phyloP scores from a whole-genome alignment of 2,329 filamentous ascomycete genomes.

The Aspergillus caelatus region DNA sequence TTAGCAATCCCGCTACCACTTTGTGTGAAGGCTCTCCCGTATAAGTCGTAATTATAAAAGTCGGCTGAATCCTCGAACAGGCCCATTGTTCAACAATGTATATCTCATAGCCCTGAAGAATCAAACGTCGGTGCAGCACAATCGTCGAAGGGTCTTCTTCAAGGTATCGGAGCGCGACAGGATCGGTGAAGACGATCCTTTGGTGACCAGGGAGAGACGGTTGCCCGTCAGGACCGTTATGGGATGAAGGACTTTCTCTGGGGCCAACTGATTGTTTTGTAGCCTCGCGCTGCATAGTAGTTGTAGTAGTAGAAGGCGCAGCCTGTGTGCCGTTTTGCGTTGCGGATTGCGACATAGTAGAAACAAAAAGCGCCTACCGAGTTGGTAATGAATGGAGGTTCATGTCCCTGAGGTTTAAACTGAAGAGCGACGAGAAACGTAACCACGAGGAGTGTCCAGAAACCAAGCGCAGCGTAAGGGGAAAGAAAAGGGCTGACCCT shows the following conservation, averaged over 20 bases:
- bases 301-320: constrained; percentile 21
- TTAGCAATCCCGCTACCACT: constrained; percentile 78
- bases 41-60: constrained; percentile 88
- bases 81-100: constrained; percentile 98
- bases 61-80: constrained; percentile 86
- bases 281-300: constrained; percentile 30
- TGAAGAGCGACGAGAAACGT: neutral
- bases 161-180: constrained; percentile 72
- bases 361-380: constrained; percentile 15
- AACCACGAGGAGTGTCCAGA: constrained; percentile 7
- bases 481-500: constrained; percentile 28
- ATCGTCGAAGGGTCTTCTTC: constrained; percentile 79
- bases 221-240: constrained; percentile 19
- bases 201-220: constrained; percentile 47
- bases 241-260: constrained; percentile 25
- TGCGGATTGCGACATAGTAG: constrained; percentile 20
- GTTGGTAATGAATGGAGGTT: constrained; percentile 5
- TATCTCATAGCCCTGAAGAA: constrained; percentile 81
- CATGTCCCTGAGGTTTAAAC: constrained; percentile 12
- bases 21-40: constrained; percentile 81
- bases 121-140: constrained; percentile 71
- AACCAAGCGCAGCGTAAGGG: constrained; percentile 24
- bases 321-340: constrained; percentile 28
- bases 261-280: constrained; percentile 26
- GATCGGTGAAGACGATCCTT: constrained; percentile 67